Conservation (phyloP, 768 basidiomycete species). For the Boletus barrowsii region DNA sequence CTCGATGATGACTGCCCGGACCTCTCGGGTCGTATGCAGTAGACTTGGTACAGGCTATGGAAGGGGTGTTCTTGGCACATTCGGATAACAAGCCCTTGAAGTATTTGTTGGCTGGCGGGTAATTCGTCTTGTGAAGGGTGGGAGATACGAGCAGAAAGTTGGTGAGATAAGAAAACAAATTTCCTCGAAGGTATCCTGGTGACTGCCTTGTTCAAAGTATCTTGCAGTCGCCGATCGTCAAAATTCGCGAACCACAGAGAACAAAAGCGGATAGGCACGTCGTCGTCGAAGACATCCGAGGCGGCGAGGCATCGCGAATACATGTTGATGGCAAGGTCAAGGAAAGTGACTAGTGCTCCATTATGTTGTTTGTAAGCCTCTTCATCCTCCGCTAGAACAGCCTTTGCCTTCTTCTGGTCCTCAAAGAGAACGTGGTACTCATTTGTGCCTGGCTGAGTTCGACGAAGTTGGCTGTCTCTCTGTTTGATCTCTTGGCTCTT, state of each 20-base stretch:
- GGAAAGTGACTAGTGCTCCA: constrained; percentile 53
- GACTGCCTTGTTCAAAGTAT: constrained; percentile 44
- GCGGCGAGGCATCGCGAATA: constrained; percentile 71
- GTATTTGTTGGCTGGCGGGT: constrained; percentile 48
- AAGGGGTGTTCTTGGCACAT: constrained; percentile 93
- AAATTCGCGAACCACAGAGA: constrained; percentile 94
- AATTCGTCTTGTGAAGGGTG: constrained; percentile 32
- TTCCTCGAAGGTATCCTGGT: constrained; percentile 76
- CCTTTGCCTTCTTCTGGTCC: constrained; percentile 42
- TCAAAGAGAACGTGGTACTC: constrained; percentile 33
- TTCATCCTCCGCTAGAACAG: constrained; percentile 53
- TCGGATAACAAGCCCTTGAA: constrained; percentile 63
- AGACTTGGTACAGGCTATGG: constrained; percentile 89
- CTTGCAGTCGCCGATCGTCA: constrained; percentile 50
- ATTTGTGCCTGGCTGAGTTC: constrained; percentile 15
- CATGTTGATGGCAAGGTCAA: constrained; percentile 78
- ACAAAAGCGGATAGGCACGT: constrained; percentile 74
- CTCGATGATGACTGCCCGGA: constrained; percentile 18
- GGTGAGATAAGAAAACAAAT: constrained; percentile 89
- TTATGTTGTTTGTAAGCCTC: constrained; percentile 39
- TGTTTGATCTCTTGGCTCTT: constrained; percentile 68
- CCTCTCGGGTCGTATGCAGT: constrained; percentile 56
- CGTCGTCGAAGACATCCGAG: constrained; percentile 73
- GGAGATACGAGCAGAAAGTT: constrained; percentile 87
- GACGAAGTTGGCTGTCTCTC: constrained; percentile 38